These are phyloP conservation scores for Ogataea populi-albae DNA, from an alignment of 805 yeast species.

Conservation along the genomic window DNA sequence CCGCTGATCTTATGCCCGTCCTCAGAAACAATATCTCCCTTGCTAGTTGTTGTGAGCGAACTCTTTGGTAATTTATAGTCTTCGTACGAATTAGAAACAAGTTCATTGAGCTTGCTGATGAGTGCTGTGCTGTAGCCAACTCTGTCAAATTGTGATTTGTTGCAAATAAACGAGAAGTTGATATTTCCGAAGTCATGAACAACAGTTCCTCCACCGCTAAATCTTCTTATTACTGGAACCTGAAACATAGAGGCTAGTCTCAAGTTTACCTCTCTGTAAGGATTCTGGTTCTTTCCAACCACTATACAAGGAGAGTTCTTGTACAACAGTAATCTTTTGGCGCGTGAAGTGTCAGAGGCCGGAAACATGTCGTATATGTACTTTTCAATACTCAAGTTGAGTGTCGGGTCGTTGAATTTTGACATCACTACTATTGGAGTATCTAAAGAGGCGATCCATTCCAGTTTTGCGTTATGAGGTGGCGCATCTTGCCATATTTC, in stretches of 20 bases:
- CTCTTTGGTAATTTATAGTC: constrained; percentile 16
- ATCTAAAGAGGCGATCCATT: constrained; percentile 11
- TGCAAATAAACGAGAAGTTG: constrained; percentile 77
- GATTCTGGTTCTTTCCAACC: constrained; percentile 93
- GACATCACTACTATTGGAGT: constrained; percentile 60
- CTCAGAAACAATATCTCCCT: constrained; percentile 70
- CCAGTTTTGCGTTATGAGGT: constrained; percentile 13
- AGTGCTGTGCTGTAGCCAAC: constrained; percentile 42
- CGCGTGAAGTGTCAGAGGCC: constrained; percentile 26
- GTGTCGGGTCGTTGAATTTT: constrained; percentile 57
- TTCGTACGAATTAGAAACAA: constrained; percentile 5
- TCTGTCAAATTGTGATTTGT: constrained; percentile 58
- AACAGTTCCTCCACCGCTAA: constrained; percentile 95
- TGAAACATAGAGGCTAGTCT: constrained; percentile 45
- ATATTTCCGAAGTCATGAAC: constrained; percentile 90
- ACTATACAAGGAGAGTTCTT: constrained; percentile 84
- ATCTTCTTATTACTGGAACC: constrained; percentile 72
- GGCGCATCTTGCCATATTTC: constrained; percentile 9
- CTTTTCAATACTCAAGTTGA: constrained; percentile 81
- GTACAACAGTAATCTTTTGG: constrained; percentile 66
- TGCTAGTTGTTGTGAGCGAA: constrained; percentile 51
- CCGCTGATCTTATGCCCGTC: constrained; percentile 73
- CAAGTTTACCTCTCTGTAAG: constrained; percentile 82
- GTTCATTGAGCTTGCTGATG: constrained; percentile 20
- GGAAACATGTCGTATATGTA: constrained; percentile 69